Conservation (phyloP, 352 stramenopile species). For the Globisporangium radiosum region DNA sequence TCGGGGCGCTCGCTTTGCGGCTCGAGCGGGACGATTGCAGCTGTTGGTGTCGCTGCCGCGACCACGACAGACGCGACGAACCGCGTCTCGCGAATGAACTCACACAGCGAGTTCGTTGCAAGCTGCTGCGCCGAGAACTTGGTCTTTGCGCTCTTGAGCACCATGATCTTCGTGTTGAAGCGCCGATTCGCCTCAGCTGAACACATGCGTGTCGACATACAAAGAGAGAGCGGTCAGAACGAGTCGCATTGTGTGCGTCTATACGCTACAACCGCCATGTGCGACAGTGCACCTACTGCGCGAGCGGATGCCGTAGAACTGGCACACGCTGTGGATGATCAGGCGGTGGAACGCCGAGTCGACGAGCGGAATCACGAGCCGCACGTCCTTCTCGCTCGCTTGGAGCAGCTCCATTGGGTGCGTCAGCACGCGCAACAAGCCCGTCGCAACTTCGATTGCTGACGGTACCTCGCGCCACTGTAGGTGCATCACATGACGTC, state of each 20-base stretch:
- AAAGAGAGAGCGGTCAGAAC: no score
- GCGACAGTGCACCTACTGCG: constrained; percentile 50
- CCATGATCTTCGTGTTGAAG: constrained; percentile 79
- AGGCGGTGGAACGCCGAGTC: constrained; percentile 85
- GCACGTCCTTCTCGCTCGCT: constrained; percentile 52
- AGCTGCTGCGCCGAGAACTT: constrained; percentile 44
- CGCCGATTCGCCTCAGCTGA: constrained; percentile 59
- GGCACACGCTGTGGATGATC: constrained; percentile 83
- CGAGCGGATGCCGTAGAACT: constrained; percentile 83
- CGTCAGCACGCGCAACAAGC: constrained; percentile 49
- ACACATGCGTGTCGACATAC: not conserved
- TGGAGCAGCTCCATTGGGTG: constrained; percentile 58
- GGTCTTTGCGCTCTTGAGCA: constrained; percentile 55
- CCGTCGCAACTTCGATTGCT: constrained; percentile 54
- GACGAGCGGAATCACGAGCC: constrained; percentile 65
- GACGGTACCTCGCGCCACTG: constrained; percentile 76
- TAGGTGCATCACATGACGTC: not conserved
- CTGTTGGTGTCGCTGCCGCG: constrained; percentile 5
- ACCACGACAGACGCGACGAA: constrained; percentile 9
- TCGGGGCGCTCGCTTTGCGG: constrained; percentile 13
- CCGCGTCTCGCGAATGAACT: constrained; percentile 74
- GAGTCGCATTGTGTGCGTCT: no score
- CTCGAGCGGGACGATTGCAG: not conserved
- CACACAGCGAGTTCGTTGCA: constrained; percentile 55
- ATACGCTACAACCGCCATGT: no score